A percentile compares a stretch with the other conserved stretches of the same genome.
Evolutionary conservation across 75 land plant genomes (phyloP).

Genomic region (Pseudotsuga menziesii): DNA sequence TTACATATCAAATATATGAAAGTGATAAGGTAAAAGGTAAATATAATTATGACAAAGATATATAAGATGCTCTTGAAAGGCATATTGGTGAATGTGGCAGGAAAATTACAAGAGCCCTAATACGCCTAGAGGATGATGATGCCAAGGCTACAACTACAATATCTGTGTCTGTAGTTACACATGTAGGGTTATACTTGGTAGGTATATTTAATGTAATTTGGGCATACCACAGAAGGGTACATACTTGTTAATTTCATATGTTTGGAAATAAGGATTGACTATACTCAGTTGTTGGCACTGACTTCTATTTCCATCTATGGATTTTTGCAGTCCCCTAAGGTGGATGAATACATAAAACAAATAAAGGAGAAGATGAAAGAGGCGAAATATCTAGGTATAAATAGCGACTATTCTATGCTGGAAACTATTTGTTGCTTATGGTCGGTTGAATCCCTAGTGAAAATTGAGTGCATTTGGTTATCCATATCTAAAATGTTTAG

Average conservation of each 20-base stretch:
- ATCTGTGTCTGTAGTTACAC: conserved; percentile 43
- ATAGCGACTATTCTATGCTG: background rate
- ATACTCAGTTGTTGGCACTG: background rate
- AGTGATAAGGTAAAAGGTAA: conserved; percentile 36
- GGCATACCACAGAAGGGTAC: background rate
- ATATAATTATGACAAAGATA: conserved; percentile 37
- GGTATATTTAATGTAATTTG: background rate
- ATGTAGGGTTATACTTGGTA: conserved; percentile 14
- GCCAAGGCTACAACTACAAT: conserved; percentile 55
- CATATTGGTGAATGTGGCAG: conserved; percentile 43
- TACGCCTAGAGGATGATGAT: conserved; percentile 50
- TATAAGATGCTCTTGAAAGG: conserved; percentile 43
- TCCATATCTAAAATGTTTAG: background rate
- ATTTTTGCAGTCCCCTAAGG: conserved; percentile 37
- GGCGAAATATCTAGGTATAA: conserved; percentile 38
- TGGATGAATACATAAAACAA: conserved; percentile 32
- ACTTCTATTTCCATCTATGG: background rate
- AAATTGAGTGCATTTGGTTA: background rate
- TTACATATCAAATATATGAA: conserved; percentile 26
- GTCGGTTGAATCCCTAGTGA: background rate
- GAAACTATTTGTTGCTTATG: background rate
- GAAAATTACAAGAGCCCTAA: conserved; percentile 44
- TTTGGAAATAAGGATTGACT: background rate
- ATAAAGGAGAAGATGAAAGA: conserved; percentile 38
- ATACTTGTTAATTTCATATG: background rate